Evolutionary conservation across 257 asterid genomes (phyloP).

Genomic region (Nicotiana undulata): DNA sequence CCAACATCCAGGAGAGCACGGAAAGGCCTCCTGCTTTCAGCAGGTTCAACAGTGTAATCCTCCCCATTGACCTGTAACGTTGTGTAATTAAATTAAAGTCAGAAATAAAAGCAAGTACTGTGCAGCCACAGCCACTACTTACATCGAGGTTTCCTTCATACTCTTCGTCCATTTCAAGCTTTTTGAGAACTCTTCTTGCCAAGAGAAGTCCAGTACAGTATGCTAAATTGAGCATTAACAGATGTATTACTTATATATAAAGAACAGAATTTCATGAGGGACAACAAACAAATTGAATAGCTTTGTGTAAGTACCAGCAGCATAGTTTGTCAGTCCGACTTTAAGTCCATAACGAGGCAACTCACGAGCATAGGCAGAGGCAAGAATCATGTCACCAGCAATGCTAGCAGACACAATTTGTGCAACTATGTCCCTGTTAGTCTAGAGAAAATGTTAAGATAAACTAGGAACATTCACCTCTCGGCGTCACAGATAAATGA

Average conservation of each 20-base stretch:
- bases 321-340: constrained; percentile 77
- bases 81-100: neutral
- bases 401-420: constrained; percentile 76
- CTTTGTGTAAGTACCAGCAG: constrained; percentile 45
- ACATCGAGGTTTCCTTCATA: constrained; percentile 87
- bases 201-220: constrained; percentile 85
- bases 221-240: constrained; percentile 27
- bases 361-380: constrained; percentile 76
- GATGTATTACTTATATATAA: neutral
- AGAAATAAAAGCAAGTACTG: neutral
- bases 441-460: constrained; percentile 42
- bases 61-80: constrained; percentile 74
- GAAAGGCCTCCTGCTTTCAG: constrained; percentile 86
- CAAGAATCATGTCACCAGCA: constrained; percentile 71
- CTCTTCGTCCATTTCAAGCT: constrained; percentile 75
- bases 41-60: constrained; percentile 86
- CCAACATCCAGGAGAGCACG: constrained; percentile 97
- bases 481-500: neutral
- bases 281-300: neutral
- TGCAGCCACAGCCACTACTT: neutral
- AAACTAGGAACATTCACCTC: neutral
- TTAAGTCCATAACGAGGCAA: constrained; percentile 73
- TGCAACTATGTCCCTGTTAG: constrained; percentile 61
- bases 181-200: constrained; percentile 70
- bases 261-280: neutral